Evolutionary conservation across 169 alveolate genomes (phyloP).

Genomic region (Babesia bovis): DNA sequence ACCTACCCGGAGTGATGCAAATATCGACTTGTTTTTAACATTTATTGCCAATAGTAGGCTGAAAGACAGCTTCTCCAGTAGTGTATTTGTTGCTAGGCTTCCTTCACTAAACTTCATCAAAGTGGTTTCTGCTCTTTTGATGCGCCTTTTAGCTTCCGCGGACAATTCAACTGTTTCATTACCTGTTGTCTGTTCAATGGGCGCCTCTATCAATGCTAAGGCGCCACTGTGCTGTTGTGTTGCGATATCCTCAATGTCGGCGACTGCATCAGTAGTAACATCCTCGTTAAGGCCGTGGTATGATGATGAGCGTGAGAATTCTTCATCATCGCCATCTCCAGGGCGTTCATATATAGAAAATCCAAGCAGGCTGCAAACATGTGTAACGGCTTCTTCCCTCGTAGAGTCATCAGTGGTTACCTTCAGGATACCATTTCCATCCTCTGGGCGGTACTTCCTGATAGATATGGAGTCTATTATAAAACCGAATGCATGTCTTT

Average conservation of each 20-base stretch:
- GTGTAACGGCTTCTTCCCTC: constrained; percentile 60
- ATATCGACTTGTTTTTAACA: constrained; percentile 59
- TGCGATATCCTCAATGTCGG: neutral
- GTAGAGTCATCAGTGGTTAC: constrained; percentile 31
- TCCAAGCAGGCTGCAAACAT: constrained; percentile 60
- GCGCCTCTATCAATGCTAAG: neutral
- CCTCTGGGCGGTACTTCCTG: constrained; percentile 50
- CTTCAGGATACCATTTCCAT: constrained; percentile 38
- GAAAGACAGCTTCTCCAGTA: constrained; percentile 59
- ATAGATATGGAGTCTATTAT: constrained; percentile 73
- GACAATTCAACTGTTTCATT: neutral
- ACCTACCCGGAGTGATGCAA: constrained; percentile 54
- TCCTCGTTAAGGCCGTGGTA: neutral
- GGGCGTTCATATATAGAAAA: constrained; percentile 52
- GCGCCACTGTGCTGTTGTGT: neutral
- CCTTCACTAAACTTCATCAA: constrained; percentile 1
- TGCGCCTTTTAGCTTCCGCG: neutral
- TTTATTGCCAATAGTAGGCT: constrained; percentile 55
- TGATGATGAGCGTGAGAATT: neutral
- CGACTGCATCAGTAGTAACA: neutral
- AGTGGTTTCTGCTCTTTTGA: constrained; percentile 7
- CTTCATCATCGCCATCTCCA: neutral
- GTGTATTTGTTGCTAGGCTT: neutral
- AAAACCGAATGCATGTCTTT: constrained; percentile 72
- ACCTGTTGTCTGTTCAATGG: neutral